These are phyloP conservation scores for Colletotrichum gigasporum DNA, from an alignment of 2,329 filamentous ascomycete genomes.

Conservation along the genomic window DNA sequence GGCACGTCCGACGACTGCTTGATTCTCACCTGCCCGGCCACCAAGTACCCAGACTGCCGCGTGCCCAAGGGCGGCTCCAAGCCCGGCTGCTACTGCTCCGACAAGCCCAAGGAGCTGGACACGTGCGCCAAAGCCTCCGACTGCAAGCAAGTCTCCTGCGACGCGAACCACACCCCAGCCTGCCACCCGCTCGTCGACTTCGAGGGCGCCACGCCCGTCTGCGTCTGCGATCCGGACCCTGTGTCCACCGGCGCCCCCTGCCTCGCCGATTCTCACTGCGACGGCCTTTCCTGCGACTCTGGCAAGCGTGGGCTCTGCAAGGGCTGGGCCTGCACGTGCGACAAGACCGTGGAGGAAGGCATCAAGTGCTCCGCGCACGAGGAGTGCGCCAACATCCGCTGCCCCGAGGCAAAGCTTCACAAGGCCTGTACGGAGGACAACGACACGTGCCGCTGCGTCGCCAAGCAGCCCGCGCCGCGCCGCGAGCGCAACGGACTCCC, in stretches of 20 bases:
- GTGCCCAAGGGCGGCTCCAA: not conserved
- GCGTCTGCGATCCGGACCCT: not conserved
- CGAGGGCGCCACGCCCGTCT: not conserved
- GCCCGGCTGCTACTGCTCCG: constrained; percentile 11
- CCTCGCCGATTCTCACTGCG: constrained; percentile 5
- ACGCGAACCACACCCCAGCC: not conserved
- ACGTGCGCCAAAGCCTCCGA: not conserved
- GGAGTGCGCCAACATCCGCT: constrained; percentile 1
- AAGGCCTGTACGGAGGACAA: constrained; percentile 2
- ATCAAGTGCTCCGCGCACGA: not conserved
- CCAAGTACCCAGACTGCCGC: not conserved
- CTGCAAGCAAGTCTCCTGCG: constrained; percentile 4
- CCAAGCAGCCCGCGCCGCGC: not conserved
- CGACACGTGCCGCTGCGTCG: not conserved
- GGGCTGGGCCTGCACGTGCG: not conserved
- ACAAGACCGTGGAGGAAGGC: not conserved
- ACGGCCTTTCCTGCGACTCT: not conserved
- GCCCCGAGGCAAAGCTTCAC: not conserved
- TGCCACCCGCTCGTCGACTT: not conserved
- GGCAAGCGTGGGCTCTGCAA: not conserved
- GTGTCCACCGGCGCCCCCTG: not conserved
- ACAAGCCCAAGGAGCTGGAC: not conserved
- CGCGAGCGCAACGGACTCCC: not conserved
- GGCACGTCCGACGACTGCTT: not conserved
- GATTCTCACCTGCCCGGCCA: not conserved